Base-by-base conservation (phyloP, 2,329 filamentous ascomycete genomes). In the Fusarium sterilihyphosum region DNA sequence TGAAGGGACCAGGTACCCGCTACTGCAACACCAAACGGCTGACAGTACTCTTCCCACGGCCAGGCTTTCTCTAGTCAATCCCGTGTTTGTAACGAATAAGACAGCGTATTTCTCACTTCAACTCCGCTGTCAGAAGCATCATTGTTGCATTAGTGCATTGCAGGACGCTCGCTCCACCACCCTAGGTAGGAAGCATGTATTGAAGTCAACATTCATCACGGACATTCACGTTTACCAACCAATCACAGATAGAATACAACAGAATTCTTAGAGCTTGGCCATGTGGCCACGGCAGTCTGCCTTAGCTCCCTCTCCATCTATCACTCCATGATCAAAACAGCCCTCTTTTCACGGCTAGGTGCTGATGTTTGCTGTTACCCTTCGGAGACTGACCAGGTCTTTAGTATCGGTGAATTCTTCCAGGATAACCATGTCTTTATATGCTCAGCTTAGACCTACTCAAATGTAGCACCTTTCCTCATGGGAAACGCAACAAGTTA, bases 391-490 rank as follows among this genome's bases (percentile, higher is more conserved):
- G 17, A 17, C 8, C 16, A 40, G 8, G 10, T 35, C 16, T 31
- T 13, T 5, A 6, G 9, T 11, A n/a, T 11, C 8, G 24, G n/a
- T 33, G 16, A 7, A 16, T 35, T 35, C 13, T 14, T 35, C 8
- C 31, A 33, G 31, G 33, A 35, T 35, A 16, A 35, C 13, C 13
- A 8, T 22, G 20, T 35, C 4, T 37, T 29, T 44, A 58, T 65
- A 67, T 38, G 10, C 3, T 10, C 9, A 22, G 22, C 1, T 8
- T 26, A 3, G 22, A 5, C 35, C 18, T 35, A 2, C 20, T 41
- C 24, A 7, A 6, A 6, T 12, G 10, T 29, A 2, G 37, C 13
- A 24, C 18, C 6, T 1, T 31, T 14, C 14, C 1, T 7, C 3
- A 65, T 14, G 6, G 9, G 35, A 9, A 40, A 29, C 24, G 14